Conservation (phyloP, 345 rosid species). For the Citrus medica region DNA sequence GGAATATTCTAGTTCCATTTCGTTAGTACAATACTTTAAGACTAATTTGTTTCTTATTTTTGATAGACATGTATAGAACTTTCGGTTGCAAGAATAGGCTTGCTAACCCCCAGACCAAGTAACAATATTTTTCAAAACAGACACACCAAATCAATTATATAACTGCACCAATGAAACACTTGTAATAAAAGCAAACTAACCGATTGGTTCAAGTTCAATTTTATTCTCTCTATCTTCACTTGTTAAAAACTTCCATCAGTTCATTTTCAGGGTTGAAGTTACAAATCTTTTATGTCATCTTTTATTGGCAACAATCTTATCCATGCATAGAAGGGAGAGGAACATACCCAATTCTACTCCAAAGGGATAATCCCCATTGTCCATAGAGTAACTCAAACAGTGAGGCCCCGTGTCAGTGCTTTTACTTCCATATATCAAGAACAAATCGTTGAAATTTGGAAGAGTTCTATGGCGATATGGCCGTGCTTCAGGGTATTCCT, state of each 20-base stretch:
- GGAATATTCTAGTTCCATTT: neutral
- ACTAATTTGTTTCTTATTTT: neutral
- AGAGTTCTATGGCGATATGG: slow-evolving; percentile 32
- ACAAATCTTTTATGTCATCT: neutral
- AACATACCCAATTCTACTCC: slow-evolving; percentile 18
- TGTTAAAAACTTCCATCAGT: neutral
- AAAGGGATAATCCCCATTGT: slow-evolving; percentile 9
- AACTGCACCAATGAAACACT: neutral
- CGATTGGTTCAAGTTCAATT: neutral
- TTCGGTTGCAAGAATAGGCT: neutral
- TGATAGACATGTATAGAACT: neutral
- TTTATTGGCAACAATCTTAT: neutral
- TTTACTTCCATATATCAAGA: slow-evolving; percentile 41
- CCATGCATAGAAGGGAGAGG: neutral
- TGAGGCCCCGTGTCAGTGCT: slow-evolving; percentile 6
- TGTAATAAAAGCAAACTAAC: neutral
- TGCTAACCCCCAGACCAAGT: neutral
- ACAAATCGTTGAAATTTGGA: slow-evolving; percentile 46
- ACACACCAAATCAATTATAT: neutral
- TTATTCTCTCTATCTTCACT: neutral
- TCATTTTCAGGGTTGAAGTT: neutral
- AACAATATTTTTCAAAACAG: neutral
- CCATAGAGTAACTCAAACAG: slow-evolving; percentile 15
- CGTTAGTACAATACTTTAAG: neutral
- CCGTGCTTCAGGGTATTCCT: slow-evolving; percentile 43